These are phyloP conservation scores for Alloascoidea africana DNA, from an alignment of 805 yeast genomes.

Conservation along the genomic window DNA sequence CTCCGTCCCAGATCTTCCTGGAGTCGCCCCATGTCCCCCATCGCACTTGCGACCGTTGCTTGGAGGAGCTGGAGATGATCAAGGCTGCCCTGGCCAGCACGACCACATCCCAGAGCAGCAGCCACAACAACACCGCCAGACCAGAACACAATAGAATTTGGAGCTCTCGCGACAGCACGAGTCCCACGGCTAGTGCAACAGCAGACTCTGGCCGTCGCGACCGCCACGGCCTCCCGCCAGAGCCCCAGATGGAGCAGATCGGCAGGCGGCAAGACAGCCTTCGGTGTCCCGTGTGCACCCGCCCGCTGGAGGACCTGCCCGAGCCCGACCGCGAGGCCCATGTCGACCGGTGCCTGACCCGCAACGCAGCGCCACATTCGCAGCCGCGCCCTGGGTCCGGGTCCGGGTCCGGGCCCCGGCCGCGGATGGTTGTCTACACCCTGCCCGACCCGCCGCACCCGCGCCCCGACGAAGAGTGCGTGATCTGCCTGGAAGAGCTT, in stretches of 20 bases:
- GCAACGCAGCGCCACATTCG: no score
- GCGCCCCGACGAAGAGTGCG: slow-evolving; percentile 91
- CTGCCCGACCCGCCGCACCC: no score
- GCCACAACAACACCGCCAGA: neutral
- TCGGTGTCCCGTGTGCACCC: slow-evolving; percentile 23
- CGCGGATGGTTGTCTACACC: no score
- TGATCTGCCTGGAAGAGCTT: slow-evolving; percentile 85
- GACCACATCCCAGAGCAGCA: neutral
- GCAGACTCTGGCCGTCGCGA: slow-evolving; percentile 3
- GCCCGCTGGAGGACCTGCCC: slow-evolving; percentile 11
- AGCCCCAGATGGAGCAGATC: slow-evolving; percentile 8
- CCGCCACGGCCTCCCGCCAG: slow-evolving; percentile 4
- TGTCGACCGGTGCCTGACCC: slow-evolving; percentile 1
- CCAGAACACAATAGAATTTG: neutral
- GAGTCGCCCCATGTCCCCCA: slow-evolving; percentile 42
- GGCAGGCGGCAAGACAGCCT: slow-evolving; percentile 8
- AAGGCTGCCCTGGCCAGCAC: slow-evolving; percentile 22
- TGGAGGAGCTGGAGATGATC: slow-evolving; percentile 40
- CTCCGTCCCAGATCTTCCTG: slow-evolving; percentile 30
- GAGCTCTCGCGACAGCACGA: slow-evolving; percentile 5
- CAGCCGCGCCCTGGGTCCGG: no score
- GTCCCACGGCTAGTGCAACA: slow-evolving; percentile 4
- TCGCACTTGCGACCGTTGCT: slow-evolving; percentile 66
- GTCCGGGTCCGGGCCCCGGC: no score
- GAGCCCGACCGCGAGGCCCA: slow-evolving; percentile 7